Conservation (phyloP, 202 grass and related monocot genomes). For the Carex sylvatica region DNA sequence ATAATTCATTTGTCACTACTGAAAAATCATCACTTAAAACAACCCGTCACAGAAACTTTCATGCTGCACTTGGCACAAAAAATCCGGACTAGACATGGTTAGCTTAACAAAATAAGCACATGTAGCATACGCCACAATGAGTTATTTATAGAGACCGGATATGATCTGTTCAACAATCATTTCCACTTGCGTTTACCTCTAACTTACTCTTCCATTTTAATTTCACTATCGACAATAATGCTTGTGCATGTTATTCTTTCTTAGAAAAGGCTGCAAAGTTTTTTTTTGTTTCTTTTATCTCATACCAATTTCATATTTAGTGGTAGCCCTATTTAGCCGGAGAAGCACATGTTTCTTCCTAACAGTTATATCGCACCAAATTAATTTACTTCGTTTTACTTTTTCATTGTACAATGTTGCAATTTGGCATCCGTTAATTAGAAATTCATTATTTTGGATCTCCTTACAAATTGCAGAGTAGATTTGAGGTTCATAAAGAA, state of each 20-base stretch:
- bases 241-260: not conserved
- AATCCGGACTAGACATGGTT: not conserved
- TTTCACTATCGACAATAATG: not conserved
- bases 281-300: not conserved
- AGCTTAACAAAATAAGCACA: not conserved
- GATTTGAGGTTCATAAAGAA: not conserved
- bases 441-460: not conserved
- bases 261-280: not conserved
- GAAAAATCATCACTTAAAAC: not conserved
- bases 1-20: no score
- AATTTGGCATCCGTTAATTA: not conserved
- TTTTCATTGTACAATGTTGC: not conserved
- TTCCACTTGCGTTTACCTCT: slow-evolving; percentile 9
- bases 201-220: not conserved
- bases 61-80: not conserved
- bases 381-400: not conserved
- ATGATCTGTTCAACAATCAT: not conserved
- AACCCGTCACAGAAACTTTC: not conserved
- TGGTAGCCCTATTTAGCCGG: not conserved
- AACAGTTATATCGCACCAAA: no score
- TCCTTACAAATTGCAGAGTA: not conserved
- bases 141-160: not conserved
- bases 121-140: not conserved
- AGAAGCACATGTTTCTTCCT: no score
- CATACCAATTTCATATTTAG: not conserved